These are phyloP conservation scores for Dissophora ornata DNA, from an alignment of 192 early-diverging fungal genomes.

Conservation along the genomic window DNA sequence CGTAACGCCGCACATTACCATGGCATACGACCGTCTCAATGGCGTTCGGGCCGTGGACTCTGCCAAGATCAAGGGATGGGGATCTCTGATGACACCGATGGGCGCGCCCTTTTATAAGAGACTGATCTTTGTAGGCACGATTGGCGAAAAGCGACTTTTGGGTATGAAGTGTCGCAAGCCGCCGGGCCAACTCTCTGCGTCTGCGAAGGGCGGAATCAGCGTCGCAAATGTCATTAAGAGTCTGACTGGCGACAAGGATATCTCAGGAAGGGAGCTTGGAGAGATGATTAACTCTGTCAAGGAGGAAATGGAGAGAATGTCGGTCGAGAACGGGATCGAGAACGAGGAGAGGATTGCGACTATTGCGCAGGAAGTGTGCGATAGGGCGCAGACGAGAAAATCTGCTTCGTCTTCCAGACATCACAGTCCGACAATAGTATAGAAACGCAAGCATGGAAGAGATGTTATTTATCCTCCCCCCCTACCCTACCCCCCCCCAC, in stretches of 20 bases:
- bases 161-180: constrained; percentile 26
- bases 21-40: constrained; percentile 42
- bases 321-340: constrained; percentile 23
- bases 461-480: too few relatives aligned
- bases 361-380: constrained; percentile 40
- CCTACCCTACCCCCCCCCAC: too few relatives aligned
- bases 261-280: constrained; percentile 15
- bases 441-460: too few relatives aligned
- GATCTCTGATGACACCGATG: background rate
- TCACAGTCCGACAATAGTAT: background rate
- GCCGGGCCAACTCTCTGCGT: background rate
- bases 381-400: constrained; percentile 16
- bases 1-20: constrained; percentile 18
- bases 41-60: constrained; percentile 29
- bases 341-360: constrained; percentile 32
- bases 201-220: constrained; percentile 17
- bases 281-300: constrained; percentile 22
- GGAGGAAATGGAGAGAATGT: constrained; percentile 38
- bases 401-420: background rate
- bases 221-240: constrained; percentile 31
- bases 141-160: constrained; percentile 29
- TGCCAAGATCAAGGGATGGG: constrained; percentile 23
- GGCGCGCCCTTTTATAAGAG: background rate
- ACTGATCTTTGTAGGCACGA: constrained; percentile 34
- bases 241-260: constrained; percentile 5